Evolutionary conservation across 768 basidiomycete species (phyloP).

Genomic region (Naganishia vaughanmartiniae): DNA sequence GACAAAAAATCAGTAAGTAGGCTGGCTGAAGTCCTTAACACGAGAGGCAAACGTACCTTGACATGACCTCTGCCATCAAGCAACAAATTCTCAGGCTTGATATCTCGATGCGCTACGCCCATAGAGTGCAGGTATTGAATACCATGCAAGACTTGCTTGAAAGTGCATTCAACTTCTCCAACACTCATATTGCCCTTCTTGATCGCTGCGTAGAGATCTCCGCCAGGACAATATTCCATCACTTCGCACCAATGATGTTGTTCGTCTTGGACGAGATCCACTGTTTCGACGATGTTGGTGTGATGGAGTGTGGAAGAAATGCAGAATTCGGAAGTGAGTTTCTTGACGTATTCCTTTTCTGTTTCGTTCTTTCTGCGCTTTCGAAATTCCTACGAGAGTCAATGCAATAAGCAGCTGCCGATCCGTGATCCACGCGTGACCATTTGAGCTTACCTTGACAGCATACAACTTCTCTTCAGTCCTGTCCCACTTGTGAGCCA

Average conservation of each 20-base stretch:
- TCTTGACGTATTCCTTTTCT: slow-evolving; percentile 99
- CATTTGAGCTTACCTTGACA: slow-evolving; percentile 73
- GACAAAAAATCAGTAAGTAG: slow-evolving; percentile 28
- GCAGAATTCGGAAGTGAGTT: slow-evolving; percentile 97
- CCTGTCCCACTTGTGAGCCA: slow-evolving; percentile 98
- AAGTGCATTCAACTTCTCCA: slow-evolving; percentile 92
- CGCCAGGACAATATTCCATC: slow-evolving; percentile 99
- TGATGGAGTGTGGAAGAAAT: slow-evolving; percentile 94
- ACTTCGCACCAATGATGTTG: slow-evolving; percentile 96
- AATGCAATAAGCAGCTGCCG: slow-evolving; percentile 20
- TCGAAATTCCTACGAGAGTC: slow-evolving; percentile 75
- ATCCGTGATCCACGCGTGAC: background rate
- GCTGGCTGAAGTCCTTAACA: slow-evolving; percentile 15
- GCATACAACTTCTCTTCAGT: slow-evolving; percentile 95
- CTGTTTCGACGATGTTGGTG: slow-evolving; percentile 93
- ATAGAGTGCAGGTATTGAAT: slow-evolving; percentile 89
- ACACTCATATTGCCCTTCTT: slow-evolving; percentile 92
- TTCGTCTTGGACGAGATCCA: slow-evolving; percentile 99
- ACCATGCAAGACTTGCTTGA: slow-evolving; percentile 89
- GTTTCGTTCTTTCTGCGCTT: slow-evolving; percentile 97
- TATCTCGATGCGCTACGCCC: slow-evolving; percentile 95
- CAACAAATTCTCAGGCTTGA: slow-evolving; percentile 97
- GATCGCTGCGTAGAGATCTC: slow-evolving; percentile 96
- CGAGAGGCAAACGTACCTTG: slow-evolving; percentile 62
- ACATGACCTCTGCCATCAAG: slow-evolving; percentile 88